Base-by-base conservation (phyloP, 1,284 basidiomycete genomes). In the Pseudozyma thailandica region DNA sequence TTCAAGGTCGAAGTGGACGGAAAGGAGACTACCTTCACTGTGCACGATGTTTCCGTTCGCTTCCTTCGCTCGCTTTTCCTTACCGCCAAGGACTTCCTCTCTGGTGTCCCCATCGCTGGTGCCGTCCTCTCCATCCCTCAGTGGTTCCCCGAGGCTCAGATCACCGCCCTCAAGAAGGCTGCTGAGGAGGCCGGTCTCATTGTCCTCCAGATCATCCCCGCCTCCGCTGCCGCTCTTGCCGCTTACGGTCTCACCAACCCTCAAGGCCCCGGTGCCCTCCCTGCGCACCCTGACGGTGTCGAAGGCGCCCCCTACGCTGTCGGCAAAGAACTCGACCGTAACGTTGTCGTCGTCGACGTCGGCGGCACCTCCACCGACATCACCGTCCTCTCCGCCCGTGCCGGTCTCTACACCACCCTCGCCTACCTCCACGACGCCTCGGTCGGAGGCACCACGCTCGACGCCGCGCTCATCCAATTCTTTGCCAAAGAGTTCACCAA, bases 401-500 rank as follows among this genome's bases (percentile, higher is more conserved):
- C 86, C 45, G 87, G 87, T 41, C 82, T 87, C 66, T 87, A 87
- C 83, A 84, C 86, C 46, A 84, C 85, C 42, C 84, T 87, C 55
- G 82, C 84, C 63, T 85, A 85, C 72, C 85, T 84, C 28, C 78
- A 85, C 69, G 85, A 87, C 69, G 73, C 84, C 76, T 82, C 83
- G 59, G 82, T 88, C 39, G 87, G 87, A 63, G 89, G 88, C 0
- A 87, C 89, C 69, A 86, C 88, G 54, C 89, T 94, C 77, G 93
- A 94, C 84, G 87, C 89, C 56, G 88, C 90, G 74, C 87, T 98
- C 41, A 89, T 97, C 85, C 89, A 91, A 63, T 92, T 92, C 86
- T 97, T 98, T 84, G 90, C 92, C 53, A 91, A 94, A 83, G 95
- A 98, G 80, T 98, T 98, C 84, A 92, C 92, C 53, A 98, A 98